Conservation (phyloP, 2,329 filamentous ascomycete species). For the Immersiporthe knoxdaviesiana region DNA sequence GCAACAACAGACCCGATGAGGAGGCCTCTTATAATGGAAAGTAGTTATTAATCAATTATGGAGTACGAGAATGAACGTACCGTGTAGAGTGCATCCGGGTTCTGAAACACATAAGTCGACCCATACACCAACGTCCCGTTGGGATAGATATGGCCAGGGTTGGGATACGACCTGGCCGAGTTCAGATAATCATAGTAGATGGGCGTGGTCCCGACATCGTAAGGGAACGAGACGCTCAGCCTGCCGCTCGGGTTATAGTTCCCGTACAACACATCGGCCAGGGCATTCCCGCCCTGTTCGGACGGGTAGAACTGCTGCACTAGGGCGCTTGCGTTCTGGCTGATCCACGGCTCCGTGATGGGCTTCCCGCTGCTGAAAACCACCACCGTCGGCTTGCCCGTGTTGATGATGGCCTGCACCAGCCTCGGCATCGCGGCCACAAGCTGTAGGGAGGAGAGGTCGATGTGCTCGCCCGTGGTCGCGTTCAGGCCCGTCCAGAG, state of each 20-base stretch:
- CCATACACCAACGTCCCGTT: constrained; percentile 68
- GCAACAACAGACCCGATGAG: no score
- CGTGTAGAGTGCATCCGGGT: constrained; percentile 61
- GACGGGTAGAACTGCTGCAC: constrained; percentile 77
- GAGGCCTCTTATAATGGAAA: no score
- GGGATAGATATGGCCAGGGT: constrained; percentile 55
- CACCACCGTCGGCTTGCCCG: constrained; percentile 68
- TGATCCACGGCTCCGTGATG: constrained; percentile 74
- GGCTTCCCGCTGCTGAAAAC: constrained; percentile 73
- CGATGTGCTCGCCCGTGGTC: constrained; percentile 76
- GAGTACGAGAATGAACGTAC: constrained; percentile 28
- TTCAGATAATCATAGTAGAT: constrained; percentile 76
- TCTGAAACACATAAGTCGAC: constrained; percentile 65
- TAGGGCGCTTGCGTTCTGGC: constrained; percentile 64
- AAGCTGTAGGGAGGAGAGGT: constrained; percentile 64
- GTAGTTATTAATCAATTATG: no score
- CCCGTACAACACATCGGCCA: constrained; percentile 69
- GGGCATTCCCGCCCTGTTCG: constrained; percentile 67
- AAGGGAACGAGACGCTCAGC: constrained; percentile 68
- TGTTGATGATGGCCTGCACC: constrained; percentile 68
- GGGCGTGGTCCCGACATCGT: constrained; percentile 67
- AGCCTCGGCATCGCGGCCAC: constrained; percentile 72
- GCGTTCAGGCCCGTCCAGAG: constrained; percentile 73
- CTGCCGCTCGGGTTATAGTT: constrained; percentile 68
- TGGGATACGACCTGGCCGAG: constrained; percentile 58